phyloP scores from a whole-genome alignment of 2,329 filamentous ascomycete species.

The Pseudogymnoascus sp. region DNA sequence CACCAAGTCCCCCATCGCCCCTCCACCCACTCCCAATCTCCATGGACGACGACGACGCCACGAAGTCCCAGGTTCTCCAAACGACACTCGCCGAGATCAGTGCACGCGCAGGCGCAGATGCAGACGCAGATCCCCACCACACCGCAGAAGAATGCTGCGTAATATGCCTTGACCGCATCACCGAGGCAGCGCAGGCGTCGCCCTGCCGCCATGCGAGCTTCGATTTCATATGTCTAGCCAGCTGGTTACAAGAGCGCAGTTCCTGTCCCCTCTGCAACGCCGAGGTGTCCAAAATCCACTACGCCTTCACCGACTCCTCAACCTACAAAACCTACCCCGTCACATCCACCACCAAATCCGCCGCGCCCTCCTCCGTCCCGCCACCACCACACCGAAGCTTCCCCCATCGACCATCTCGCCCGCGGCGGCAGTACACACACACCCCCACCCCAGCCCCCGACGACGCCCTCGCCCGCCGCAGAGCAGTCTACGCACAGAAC shows the following conservation, averaged over 20 bases:
- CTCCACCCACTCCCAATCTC: conserved; percentile 7
- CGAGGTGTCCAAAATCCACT: conserved; percentile 51
- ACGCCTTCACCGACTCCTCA: conserved; percentile 43
- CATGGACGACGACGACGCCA: conserved; percentile 32
- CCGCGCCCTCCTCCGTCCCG: neutral
- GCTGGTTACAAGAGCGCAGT: conserved; percentile 68
- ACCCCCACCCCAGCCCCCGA: conserved; percentile 17
- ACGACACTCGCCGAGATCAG: conserved; percentile 38
- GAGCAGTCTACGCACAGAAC: conserved; percentile 63
- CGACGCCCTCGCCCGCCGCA: conserved; percentile 44
- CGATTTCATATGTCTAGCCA: conserved; percentile 77
- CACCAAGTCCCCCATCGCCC: neutral
- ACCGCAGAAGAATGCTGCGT: conserved; percentile 56
- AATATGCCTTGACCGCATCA: conserved; percentile 75
- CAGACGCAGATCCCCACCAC: conserved; percentile 27
- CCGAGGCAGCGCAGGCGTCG: conserved; percentile 61
- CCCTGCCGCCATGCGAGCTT: conserved; percentile 78
- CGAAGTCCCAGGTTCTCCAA: conserved; percentile 37
- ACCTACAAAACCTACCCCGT: conserved; percentile 50
- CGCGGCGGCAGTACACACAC: conserved; percentile 13
- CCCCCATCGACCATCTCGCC: conserved; percentile 14
- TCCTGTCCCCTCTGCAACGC: conserved; percentile 74
- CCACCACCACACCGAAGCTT: conserved; percentile 11
- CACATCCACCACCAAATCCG: conserved; percentile 24
- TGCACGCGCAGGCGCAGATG: conserved; percentile 16